Base-by-base conservation (phyloP, 495 filamentous ascomycete genomes). In the Daldinia concentrica region DNA sequence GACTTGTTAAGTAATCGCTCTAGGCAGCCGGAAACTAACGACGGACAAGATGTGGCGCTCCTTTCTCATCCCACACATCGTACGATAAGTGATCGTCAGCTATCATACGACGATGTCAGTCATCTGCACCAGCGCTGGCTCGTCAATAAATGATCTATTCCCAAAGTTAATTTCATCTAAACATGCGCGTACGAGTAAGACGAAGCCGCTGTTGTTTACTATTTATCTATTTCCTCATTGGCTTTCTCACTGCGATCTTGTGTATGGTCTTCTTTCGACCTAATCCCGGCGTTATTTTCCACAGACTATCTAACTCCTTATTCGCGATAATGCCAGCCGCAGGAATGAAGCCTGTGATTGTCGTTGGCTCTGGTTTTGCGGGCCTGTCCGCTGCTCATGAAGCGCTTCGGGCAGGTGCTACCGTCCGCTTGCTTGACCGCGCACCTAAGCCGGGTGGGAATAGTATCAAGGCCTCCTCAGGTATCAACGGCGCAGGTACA, bases 401-500 rank as follows among this genome's bases (percentile, higher is more conserved):
- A 43, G 83, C 87, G 9, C 75, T 88, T 5, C 52, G 69, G 5
- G 79, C 82, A 24, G 80, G 81, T 26, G 74, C 84, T 11, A 62
- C 79, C 0, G 86, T 89, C 3, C 73, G 74, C 32, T 73, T 89
- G 56, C 77, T 89, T n/a, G 86, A 89, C 54, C 80, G 85, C 6
- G 79, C 81, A 9, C 60, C 81, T 11, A 87, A 86, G 64, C 86
- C 86, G 0, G 87, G 87, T n/a, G 87, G 87, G 7, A 90, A 90
- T 69, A 84, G 80, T 73, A 87, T 88, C 75, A 90, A 90, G 70
- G 87, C 87, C 1, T 88, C 87, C 0, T 89, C 86, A 0, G 86
- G 87, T 4, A 90, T 90, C 76, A 90, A 88, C 71, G 88, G 86
- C 6, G 85, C 86, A 0, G 81, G 82, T 14, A 88, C 86, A 0